phyloP scores from a whole-genome alignment of 1,284 basidiomycete genomes.

The Tylopilus sp. region DNA sequence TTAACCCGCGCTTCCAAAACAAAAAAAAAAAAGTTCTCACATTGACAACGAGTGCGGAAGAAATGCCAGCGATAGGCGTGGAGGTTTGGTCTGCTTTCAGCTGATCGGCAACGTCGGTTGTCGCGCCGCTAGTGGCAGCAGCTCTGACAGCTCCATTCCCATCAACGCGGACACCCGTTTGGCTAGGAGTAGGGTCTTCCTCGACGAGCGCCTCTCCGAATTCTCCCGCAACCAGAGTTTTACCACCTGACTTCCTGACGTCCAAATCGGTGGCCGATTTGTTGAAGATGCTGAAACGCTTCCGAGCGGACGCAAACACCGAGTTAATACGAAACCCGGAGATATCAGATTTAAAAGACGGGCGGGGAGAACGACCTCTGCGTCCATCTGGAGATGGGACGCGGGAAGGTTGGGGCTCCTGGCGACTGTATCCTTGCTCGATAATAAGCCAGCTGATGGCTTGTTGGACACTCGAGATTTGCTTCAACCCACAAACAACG shows the following conservation, averaged over 20 bases:
- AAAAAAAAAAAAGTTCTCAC: slow-evolving; percentile 8
- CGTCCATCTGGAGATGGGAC: slow-evolving; percentile 26
- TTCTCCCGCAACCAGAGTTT: slow-evolving; percentile 49
- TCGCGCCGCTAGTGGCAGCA: slow-evolving; percentile 5
- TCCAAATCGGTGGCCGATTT: slow-evolving; percentile 26
- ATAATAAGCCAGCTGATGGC: slow-evolving; percentile 58
- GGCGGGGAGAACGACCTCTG: slow-evolving; percentile 45
- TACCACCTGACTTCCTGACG: slow-evolving; percentile 35
- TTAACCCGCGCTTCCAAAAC: not conserved
- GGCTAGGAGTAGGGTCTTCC: slow-evolving; percentile 35
- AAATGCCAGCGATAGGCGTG: not conserved
- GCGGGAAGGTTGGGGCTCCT: slow-evolving; percentile 15
- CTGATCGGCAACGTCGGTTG: slow-evolving; percentile 10
- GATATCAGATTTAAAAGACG: slow-evolving; percentile 45
- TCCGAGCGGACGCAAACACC: slow-evolving; percentile 44
- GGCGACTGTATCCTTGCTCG: slow-evolving; percentile 51
- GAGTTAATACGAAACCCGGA: slow-evolving; percentile 36
- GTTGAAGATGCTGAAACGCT: slow-evolving; percentile 59
- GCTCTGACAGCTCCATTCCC: slow-evolving; percentile 11
- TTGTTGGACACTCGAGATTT: slow-evolving; percentile 10
- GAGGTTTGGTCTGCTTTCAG: slow-evolving; percentile 4
- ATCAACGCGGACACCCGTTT: slow-evolving; percentile 14
- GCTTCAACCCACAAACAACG: slow-evolving; percentile 61
- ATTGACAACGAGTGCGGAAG: slow-evolving; percentile 5
- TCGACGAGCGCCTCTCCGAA: slow-evolving; percentile 61